Evolutionary conservation across 192 early-diverging fungal species (phyloP).

Genomic region (Coemansia sp.): DNA sequence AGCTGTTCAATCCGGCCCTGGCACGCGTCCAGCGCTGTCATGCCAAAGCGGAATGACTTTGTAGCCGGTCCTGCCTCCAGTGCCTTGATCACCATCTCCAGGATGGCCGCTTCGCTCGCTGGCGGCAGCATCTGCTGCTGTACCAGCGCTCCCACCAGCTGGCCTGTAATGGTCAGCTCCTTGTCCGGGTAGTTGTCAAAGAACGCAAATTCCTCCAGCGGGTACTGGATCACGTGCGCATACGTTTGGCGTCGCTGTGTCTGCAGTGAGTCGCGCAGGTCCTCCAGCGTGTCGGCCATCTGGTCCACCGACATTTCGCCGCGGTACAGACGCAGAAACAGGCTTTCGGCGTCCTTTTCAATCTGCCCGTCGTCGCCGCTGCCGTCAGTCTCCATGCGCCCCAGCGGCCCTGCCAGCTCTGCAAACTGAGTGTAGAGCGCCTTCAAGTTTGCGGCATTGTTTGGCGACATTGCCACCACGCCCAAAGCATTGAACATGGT

Average conservation of each 20-base stretch:
- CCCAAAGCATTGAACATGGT: slow-evolving; percentile 41
- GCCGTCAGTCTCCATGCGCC: slow-evolving; percentile 37
- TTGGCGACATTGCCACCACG: slow-evolving; percentile 32
- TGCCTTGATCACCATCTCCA: slow-evolving; percentile 87
- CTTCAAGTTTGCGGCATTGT: slow-evolving; percentile 50
- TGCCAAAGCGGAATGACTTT: slow-evolving; percentile 87
- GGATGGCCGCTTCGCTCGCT: slow-evolving; percentile 71
- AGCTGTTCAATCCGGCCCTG: slow-evolving; percentile 77
- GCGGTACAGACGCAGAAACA: slow-evolving; percentile 48
- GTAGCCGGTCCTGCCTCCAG: slow-evolving; percentile 71
- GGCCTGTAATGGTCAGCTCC: slow-evolving; percentile 80
- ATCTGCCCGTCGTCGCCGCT: slow-evolving; percentile 32
- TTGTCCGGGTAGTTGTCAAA: slow-evolving; percentile 92
- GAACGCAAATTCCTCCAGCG: slow-evolving; percentile 95
- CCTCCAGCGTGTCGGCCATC: slow-evolving; percentile 76
- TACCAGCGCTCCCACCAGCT: slow-evolving; percentile 85
- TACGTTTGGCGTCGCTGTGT: slow-evolving; percentile 75
- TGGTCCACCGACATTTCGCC: slow-evolving; percentile 66
- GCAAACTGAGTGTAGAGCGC: slow-evolving; percentile 46
- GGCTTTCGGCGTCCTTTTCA: slow-evolving; percentile 48
- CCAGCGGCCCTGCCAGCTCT: slow-evolving; percentile 35
- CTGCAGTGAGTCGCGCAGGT: slow-evolving; percentile 71
- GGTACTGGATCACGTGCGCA: slow-evolving; percentile 84
- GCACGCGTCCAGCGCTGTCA: slow-evolving; percentile 79
- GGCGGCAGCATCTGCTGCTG: slow-evolving; percentile 82